Conservation (phyloP, 2,329 filamentous ascomycete species). For the Venturia carpophila region DNA sequence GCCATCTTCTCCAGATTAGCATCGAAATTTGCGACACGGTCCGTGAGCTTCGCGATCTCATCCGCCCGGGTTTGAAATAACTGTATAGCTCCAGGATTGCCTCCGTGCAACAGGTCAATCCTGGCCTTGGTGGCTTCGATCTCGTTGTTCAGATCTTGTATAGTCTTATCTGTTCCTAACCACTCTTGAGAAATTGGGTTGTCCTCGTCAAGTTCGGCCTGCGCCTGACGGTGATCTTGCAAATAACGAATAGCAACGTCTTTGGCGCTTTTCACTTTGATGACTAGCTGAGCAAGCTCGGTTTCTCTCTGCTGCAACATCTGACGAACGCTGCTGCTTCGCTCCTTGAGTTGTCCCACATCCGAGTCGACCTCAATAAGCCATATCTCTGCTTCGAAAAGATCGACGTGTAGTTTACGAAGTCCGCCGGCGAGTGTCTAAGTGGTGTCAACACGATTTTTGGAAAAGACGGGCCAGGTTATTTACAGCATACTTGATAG, state of each 20-base stretch:
- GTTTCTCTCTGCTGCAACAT: constrained; percentile 42
- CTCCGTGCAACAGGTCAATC: constrained; percentile 71
- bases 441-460: constrained; percentile 33
- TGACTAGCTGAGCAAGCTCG: constrained; percentile 33
- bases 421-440: constrained; percentile 32
- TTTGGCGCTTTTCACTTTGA: constrained; percentile 25
- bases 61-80: constrained; percentile 65
- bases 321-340: constrained; percentile 53
- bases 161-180: constrained; percentile 32
- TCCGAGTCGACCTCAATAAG: constrained; percentile 80
- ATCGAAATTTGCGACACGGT: constrained; percentile 60
- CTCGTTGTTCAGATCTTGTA: constrained; percentile 51
- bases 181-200: constrained; percentile 23
- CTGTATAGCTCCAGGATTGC: constrained; percentile 64
- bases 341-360: constrained; percentile 56
- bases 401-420: constrained; percentile 43
- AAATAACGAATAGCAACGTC: constrained; percentile 34
- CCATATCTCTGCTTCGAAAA: constrained; percentile 63
- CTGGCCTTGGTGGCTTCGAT: constrained; percentile 67
- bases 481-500: constrained; percentile 49
- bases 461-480: constrained; percentile 20
- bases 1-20: constrained; percentile 50
- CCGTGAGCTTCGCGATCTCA: constrained; percentile 29
- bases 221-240: neutral
- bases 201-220: constrained; percentile 5